Conservation (phyloP, 768 basidiomycete species). For the Russula earlei region DNA sequence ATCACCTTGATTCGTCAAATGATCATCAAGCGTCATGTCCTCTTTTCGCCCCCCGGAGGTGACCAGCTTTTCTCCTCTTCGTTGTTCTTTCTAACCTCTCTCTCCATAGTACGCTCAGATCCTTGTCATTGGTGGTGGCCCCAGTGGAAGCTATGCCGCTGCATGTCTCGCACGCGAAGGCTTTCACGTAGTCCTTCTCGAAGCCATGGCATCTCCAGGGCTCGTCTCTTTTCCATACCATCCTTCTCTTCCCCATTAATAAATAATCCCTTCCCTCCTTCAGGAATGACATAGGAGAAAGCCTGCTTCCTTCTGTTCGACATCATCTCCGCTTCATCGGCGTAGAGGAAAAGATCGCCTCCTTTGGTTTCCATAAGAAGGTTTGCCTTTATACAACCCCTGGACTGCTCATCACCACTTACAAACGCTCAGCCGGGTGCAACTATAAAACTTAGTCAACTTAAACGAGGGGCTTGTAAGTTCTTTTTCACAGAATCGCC, state of each 20-base stretch:
- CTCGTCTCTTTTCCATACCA: constrained; percentile 19
- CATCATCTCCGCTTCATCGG: constrained; percentile 45
- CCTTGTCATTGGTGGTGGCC: constrained; percentile 52
- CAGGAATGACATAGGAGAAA: constrained; percentile 43
- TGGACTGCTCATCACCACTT: not conserved
- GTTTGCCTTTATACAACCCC: constrained; percentile 29
- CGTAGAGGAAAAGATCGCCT: constrained; percentile 35
- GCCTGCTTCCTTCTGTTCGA: constrained; percentile 41
- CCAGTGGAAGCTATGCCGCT: constrained; percentile 49
- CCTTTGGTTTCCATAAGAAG: constrained; percentile 40
- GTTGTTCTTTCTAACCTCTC: not conserved
- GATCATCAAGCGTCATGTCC: not conserved
- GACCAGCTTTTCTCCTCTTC: not conserved
- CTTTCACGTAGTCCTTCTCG: constrained; percentile 45
- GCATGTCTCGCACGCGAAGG: constrained; percentile 48
- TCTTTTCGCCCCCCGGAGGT: constrained; percentile 8
- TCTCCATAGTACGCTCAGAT: constrained; percentile 26
- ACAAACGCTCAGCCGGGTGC: constrained; percentile 40
- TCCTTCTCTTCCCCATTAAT: not conserved
- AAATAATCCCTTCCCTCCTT: not conserved
- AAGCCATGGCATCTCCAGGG: constrained; percentile 49
- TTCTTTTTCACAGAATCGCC: constrained; percentile 5
- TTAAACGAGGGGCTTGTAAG: constrained; percentile 50
- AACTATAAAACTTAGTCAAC: constrained; percentile 48
- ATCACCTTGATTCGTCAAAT: no score